Evolutionary conservation across 2,329 filamentous ascomycete species (phyloP).

Genomic region (Colletotrichum endophyticum): DNA sequence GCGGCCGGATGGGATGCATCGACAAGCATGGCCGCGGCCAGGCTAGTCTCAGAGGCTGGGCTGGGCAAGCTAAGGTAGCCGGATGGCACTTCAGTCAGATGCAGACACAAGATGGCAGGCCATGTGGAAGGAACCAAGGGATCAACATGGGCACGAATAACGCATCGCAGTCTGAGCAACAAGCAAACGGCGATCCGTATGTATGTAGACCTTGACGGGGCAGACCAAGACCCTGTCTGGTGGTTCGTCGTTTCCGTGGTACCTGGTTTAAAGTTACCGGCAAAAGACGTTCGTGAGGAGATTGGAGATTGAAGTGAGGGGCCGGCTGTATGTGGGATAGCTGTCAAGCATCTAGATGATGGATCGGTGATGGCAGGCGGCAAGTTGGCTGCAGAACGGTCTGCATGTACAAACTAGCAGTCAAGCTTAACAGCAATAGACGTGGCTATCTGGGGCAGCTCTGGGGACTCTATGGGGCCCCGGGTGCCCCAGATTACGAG

Average conservation of each 20-base stretch:
- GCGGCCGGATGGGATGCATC: constrained; percentile 6
- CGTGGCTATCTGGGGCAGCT: not conserved
- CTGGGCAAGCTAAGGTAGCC: not conserved
- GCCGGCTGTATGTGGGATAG: not conserved
- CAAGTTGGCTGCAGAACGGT: not conserved
- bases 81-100: not conserved
- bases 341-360: not conserved
- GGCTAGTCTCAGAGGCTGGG: not conserved
- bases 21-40: not conserved
- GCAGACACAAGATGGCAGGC: not conserved
- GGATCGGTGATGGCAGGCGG: not conserved
- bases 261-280: not conserved
- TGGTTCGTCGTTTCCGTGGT: not conserved
- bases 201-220: not conserved
- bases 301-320: not conserved
- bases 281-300: not conserved
- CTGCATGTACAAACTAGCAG: not conserved
- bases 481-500: constrained; percentile 3
- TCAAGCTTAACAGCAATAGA: constrained; percentile 8
- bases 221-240: not conserved
- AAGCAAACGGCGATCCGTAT: not conserved
- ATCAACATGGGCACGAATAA: not conserved
- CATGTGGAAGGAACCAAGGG: not conserved
- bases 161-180: not conserved
- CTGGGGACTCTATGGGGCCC: not conserved